phyloP scores from a whole-genome alignment of 352 stramenopile species.

The Plasmopara halstedii region DNA sequence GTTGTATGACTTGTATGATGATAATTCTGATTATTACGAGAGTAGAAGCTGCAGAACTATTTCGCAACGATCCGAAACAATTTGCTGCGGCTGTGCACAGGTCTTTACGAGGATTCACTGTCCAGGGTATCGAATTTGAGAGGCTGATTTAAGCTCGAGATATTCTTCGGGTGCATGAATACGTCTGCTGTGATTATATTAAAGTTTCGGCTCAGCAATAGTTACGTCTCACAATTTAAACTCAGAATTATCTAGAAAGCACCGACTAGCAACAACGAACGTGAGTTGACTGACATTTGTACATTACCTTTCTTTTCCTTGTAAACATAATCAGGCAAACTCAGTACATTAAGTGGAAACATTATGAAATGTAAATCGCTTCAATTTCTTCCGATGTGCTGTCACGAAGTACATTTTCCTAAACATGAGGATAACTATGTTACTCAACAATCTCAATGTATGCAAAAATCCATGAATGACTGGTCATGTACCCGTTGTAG shows the following conservation, averaged over 20 bases:
- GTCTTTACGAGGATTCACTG: constrained; percentile 73
- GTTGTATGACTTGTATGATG: background rate
- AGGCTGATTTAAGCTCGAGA: constrained; percentile 50
- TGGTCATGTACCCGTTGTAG: constrained; percentile 40
- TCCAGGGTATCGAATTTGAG: constrained; percentile 81
- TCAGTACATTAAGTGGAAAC: too few relatives aligned
- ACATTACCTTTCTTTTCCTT: constrained; percentile 4
- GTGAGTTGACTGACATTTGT: constrained; percentile 1
- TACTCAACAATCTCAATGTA: background rate
- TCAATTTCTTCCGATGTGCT: constrained; percentile 80
- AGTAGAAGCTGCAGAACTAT: constrained; percentile 94
- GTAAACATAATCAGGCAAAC: too few relatives aligned
- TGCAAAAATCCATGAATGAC: background rate
- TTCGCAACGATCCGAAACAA: constrained; percentile 89
- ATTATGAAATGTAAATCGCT: constrained; percentile 73
- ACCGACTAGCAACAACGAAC: constrained; percentile 10
- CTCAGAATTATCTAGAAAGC: too few relatives aligned
- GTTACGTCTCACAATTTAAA: background rate
- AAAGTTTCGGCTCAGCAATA: background rate
- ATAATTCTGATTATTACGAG: background rate
- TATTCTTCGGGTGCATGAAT: background rate
- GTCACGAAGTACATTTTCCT: constrained; percentile 83
- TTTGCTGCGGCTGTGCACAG: constrained; percentile 89
- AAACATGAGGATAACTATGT: too few relatives aligned
- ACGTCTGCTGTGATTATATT: background rate